Percentiles rank a stretch among this genome's conserved stretches.
Evolutionary conservation across 2,329 filamentous ascomycete genomes (phyloP).

Genomic region (Colletotrichum euphorbiae): DNA sequence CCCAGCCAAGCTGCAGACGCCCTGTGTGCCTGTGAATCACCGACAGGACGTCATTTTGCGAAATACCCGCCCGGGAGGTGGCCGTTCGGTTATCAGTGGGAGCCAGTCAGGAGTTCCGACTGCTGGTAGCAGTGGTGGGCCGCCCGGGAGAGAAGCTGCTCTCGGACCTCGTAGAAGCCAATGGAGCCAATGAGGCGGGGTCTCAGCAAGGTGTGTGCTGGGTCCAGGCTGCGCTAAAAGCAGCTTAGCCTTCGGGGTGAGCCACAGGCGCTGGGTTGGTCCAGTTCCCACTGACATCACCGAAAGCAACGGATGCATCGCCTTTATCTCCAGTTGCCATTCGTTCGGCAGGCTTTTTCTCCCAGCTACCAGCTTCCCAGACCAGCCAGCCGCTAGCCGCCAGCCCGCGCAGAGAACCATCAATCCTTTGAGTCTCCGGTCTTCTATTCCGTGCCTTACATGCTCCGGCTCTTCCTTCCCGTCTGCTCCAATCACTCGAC

Average conservation of each 20-base stretch:
- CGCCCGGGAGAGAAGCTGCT: slow-evolving; percentile 5
- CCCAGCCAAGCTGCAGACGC: not conserved
- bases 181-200: slow-evolving; percentile 18
- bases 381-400: not conserved
- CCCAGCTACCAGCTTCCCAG: not conserved
- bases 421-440: not conserved
- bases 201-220: slow-evolving; percentile 24
- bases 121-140: not conserved
- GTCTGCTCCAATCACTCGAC: slow-evolving; percentile 6
- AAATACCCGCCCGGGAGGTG: slow-evolving; percentile 12
- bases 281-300: slow-evolving; percentile 38
- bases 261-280: slow-evolving; percentile 25
- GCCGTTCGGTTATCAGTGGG: not conserved
- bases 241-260: slow-evolving; percentile 25
- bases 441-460: slow-evolving; percentile 9
- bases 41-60: not conserved
- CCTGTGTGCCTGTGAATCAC: not conserved
- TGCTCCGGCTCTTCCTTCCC: slow-evolving; percentile 1
- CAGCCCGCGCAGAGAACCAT: not conserved
- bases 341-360: slow-evolving; percentile 32
- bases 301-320: slow-evolving; percentile 37
- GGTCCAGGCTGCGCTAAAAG: slow-evolving; percentile 24
- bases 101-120: not conserved
- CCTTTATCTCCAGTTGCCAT: slow-evolving; percentile 28
- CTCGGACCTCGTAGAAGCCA: slow-evolving; percentile 34